phyloP scores from a whole-genome alignment of 768 basidiomycete species.

The Suillus spraguei region DNA sequence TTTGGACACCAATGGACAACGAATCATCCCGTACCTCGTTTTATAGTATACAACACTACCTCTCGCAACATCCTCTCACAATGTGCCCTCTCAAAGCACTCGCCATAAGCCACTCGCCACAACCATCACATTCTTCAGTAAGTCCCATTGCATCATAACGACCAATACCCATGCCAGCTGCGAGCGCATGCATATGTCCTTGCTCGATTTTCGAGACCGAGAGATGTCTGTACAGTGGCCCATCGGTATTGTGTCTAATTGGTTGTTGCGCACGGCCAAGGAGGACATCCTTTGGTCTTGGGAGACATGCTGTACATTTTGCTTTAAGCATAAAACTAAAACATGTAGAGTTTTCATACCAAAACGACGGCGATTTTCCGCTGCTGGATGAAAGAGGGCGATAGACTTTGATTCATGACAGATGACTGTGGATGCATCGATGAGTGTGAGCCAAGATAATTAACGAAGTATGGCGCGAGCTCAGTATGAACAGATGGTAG shows the following conservation, averaged over 20 bases:
- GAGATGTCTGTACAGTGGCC: not conserved
- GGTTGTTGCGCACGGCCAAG: not conserved
- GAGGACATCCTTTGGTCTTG: conserved; percentile 1
- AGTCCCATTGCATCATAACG: not conserved
- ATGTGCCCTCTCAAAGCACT: not conserved
- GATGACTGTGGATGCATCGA: not conserved
- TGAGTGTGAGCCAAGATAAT: not conserved
- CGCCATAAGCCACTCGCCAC: conserved; percentile 4
- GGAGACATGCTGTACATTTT: not conserved
- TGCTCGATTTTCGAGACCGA: not conserved
- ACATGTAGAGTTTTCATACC: not conserved
- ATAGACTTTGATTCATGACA: not conserved
- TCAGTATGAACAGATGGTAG: conserved; percentile 1
- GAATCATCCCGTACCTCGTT: not conserved
- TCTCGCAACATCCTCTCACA: not conserved
- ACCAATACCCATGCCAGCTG: conserved; percentile 2
- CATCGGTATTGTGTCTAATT: not conserved
- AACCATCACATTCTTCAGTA: conserved; percentile 1
- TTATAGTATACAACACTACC: not conserved
- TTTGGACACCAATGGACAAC: not conserved
- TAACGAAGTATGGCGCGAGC: not conserved
- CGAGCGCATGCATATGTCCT: not conserved
- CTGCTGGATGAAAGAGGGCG: not conserved
- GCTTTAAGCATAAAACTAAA: not conserved
- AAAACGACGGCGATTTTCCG: not conserved